Base-by-base conservation (phyloP, 2,329 filamentous ascomycete species). In the Colletotrichum viniferum region DNA sequence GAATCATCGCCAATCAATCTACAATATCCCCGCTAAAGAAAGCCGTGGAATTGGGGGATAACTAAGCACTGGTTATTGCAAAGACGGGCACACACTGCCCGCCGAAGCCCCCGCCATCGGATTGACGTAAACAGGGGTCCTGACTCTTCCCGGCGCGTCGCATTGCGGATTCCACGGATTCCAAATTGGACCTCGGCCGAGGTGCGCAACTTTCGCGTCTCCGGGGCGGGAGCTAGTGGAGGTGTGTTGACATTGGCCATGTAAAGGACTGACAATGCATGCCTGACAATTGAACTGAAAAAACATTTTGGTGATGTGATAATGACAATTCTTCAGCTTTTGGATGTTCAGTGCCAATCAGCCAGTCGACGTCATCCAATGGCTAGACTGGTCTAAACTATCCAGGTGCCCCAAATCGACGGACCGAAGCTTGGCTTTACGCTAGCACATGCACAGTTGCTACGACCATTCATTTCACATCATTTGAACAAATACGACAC, bases 1-100 rank as follows among this genome's bases (percentile, higher is more conserved):
- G 56, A 76, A 56, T 74, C 74, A 77, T 77, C 67, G 30, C 66
- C 67, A 73, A 75, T 68, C 64, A 72, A 38, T 13, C 13, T 28
- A 48, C 32, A 61, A n/a, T 69, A 32, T 30, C 61, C 48, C 18
- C 58, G 58, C 70, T 69, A 69, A 60, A 76, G 71, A 70, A 74
- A 16, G 60, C 13, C 26, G 56, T 76, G 74, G 71, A 76, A 76
- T 26, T 21, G 5, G 7, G 60, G 14, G 28, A 74, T 74, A 74
- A 76, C 56, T 74, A 74, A 76, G 69, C 63, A 21, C 56, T 34
- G n/a, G n/a, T 21, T 63, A 38, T 18, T 66, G 61, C 24, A 6
- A 58, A 30, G 61, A 52, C 12, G n/a, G n/a, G n/a, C n/a, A n/a
- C n/a, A n/a, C n/a, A n/a, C n/a, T n/a, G n/a, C n/a, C n/a, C 34